Evolutionary conservation across 208 protist genomes (phyloP).

Genomic region (Trypanosoma platydactyli): DNA sequence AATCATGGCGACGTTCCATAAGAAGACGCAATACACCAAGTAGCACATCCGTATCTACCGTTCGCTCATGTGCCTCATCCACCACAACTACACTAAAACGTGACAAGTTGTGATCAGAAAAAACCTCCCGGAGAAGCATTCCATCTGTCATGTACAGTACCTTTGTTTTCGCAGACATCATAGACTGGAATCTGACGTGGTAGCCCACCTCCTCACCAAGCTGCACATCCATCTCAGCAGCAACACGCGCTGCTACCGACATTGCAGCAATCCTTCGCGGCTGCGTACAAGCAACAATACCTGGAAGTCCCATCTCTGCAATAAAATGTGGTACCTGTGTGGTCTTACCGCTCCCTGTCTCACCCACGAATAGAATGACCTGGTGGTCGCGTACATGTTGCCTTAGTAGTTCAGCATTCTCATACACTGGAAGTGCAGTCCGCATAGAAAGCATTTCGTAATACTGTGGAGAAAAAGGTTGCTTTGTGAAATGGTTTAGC

Average conservation of each 20-base stretch:
- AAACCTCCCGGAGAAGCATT: constrained; percentile 97
- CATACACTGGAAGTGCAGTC: constrained; percentile 68
- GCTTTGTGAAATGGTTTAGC: constrained; percentile 45
- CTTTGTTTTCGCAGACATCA: constrained; percentile 87
- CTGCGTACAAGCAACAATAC: constrained; percentile 94
- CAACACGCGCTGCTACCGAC: constrained; percentile 97
- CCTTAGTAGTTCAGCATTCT: constrained; percentile 46
- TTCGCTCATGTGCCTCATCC: constrained; percentile 99
- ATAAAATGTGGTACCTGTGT: constrained; percentile 96
- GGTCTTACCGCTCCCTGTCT: constrained; percentile 97
- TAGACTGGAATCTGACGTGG: constrained; percentile 98
- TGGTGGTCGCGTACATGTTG: constrained; percentile 66
- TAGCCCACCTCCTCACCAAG: constrained; percentile 98
- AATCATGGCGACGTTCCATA: constrained; percentile 35
- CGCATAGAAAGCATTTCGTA: constrained; percentile 43
- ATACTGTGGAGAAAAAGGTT: constrained; percentile 52
- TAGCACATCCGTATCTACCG: constrained; percentile 98
- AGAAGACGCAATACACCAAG: constrained; percentile 97
- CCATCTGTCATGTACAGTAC: constrained; percentile 99
- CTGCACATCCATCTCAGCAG: constrained; percentile 96
- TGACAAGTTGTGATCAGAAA: constrained; percentile 89
- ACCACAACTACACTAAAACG: constrained; percentile 97
- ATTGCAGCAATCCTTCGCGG: constrained; percentile 99
- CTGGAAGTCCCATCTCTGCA: constrained; percentile 48
- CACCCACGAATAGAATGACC: constrained; percentile 92